A percentile compares a stretch with the other conserved stretches of the same genome.
These are phyloP conservation scores for Anthracocystis setariae DNA, from an alignment of 1,284 basidiomycete genomes.

Conservation along the genomic window DNA sequence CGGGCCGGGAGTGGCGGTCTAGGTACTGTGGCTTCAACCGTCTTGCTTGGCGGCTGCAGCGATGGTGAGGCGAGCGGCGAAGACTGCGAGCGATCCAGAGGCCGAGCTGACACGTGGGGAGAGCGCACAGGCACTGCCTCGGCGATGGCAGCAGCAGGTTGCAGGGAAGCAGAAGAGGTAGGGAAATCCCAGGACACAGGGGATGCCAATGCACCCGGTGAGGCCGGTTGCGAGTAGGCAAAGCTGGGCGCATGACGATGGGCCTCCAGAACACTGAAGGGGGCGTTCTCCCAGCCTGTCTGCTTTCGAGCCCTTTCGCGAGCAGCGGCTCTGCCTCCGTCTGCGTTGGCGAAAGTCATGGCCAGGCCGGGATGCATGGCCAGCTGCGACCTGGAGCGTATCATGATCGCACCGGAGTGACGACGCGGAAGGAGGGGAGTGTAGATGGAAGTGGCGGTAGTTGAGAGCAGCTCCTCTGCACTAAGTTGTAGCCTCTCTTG, in stretches of 20 bases:
- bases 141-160: slow-evolving; percentile 20
- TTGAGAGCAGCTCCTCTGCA: slow-evolving; percentile 36
- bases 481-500: slow-evolving; percentile 23
- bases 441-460: slow-evolving; percentile 10
- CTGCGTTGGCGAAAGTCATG: slow-evolving; percentile 43
- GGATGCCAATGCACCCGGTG: slow-evolving; percentile 24
- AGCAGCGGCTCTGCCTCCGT: slow-evolving; percentile 57
- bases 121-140: slow-evolving; percentile 11
- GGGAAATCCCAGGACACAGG: slow-evolving; percentile 28
- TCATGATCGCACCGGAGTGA: slow-evolving; percentile 57
- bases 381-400: slow-evolving; percentile 55
- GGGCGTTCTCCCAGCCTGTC: slow-evolving; percentile 52
- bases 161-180: slow-evolving; percentile 13
- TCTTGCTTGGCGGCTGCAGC: slow-evolving; percentile 4
- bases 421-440: slow-evolving; percentile 43
- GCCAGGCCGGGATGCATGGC: slow-evolving; percentile 44
- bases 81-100: slow-evolving; percentile 1
- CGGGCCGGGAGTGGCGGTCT: slow-evolving; percentile 10
- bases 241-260: slow-evolving; percentile 29
- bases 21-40: not conserved
- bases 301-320: slow-evolving; percentile 50
- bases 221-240: slow-evolving; percentile 43
- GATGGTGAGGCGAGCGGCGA: slow-evolving; percentile 23
- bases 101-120: slow-evolving; percentile 16
- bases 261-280: slow-evolving; percentile 58